Base-by-base conservation (phyloP, 345 rosid species). In the Eucalyptus camaldulensis region DNA sequence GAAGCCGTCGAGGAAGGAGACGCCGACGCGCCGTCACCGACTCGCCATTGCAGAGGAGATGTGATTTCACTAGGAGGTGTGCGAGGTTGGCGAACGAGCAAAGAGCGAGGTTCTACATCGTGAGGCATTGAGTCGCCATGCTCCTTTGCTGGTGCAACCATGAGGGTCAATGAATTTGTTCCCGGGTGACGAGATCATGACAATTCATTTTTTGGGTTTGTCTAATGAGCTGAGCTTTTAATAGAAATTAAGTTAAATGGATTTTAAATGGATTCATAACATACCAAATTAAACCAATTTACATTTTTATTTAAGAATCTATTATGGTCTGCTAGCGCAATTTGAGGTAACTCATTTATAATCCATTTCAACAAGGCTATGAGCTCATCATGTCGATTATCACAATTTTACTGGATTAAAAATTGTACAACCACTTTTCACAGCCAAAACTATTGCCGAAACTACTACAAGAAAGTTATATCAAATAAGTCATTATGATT, bases 1-100 rank as follows among this genome's bases (percentile, higher is more conserved):
- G 96, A 94, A 89, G 87, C 89, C 91, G 4, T 91, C 94, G 1
- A 93, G 90, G 92, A 95, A 93, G 89, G 96, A 95, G 60, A 22
- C 5, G 9, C 9, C 9, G 4, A 17, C 4, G 33, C 13, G 9
- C 9, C 9, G 4, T 53, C 9, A 6, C 4, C 16, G 72, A 51
- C 22, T 31, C 19, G 6, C 58, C 49, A 40, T 25, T 17, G 50
- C 89, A 89, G 51, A 47, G 62, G 50, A 87, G 86, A 54, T 90
- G 90, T 54, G 86, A 92, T 47, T 92, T 93, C 86, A 85, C 92
- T 25, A 89, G 90, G 62, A 91, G 91, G 88, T 92, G 94, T 29
- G 90, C 91, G 5, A 92, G 90, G 31, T 76, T 93, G 90, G 93
- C 88, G 44, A 93, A 89, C 43, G 91, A 93, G 56, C 94, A 91